Conservation (phyloP, 2,329 filamentous ascomycete species). For the Pseudocercospora crystallina region DNA sequence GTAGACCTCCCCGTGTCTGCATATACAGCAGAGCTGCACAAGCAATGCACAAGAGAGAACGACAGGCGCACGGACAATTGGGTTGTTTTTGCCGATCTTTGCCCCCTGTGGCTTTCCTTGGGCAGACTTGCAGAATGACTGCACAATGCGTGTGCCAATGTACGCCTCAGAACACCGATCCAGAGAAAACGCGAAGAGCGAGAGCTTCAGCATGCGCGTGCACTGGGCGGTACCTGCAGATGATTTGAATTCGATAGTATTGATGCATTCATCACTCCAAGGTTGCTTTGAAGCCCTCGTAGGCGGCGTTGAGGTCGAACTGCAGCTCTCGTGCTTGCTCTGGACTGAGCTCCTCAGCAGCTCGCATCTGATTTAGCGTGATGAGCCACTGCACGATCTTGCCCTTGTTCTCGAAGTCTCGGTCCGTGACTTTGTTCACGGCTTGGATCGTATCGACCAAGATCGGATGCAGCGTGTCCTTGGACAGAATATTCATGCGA, state of each 20-base stretch:
- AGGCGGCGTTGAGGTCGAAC: constrained; percentile 90
- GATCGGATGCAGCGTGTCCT: constrained; percentile 93
- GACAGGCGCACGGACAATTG: too few species aligned
- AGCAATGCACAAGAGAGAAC: too few species aligned
- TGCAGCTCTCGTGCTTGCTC: constrained; percentile 86
- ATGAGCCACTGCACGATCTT: constrained; percentile 99
- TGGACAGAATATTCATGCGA: constrained; percentile 86
- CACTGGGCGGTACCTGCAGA: too few species aligned
- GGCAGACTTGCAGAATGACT: neutral
- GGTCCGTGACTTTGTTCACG: constrained; percentile 93
- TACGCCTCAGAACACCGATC: too few species aligned
- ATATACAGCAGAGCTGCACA: too few species aligned
- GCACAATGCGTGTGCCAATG: constrained; percentile 1
- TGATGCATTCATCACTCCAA: constrained; percentile 44
- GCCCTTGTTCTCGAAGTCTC: constrained; percentile 89
- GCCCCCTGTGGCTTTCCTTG: neutral
- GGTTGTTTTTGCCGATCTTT: neutral
- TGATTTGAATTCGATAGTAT: too few species aligned
- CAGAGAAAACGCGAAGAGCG: too few species aligned
- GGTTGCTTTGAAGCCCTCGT: constrained; percentile 86
- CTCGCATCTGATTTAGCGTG: constrained; percentile 95
- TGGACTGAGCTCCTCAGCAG: constrained; percentile 83
- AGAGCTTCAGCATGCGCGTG: too few species aligned
- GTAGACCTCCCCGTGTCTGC: too few species aligned
- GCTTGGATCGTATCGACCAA: constrained; percentile 95